Base-by-base conservation (phyloP, 139 green algal genomes). In the Mychonastes homosphaera region DNA sequence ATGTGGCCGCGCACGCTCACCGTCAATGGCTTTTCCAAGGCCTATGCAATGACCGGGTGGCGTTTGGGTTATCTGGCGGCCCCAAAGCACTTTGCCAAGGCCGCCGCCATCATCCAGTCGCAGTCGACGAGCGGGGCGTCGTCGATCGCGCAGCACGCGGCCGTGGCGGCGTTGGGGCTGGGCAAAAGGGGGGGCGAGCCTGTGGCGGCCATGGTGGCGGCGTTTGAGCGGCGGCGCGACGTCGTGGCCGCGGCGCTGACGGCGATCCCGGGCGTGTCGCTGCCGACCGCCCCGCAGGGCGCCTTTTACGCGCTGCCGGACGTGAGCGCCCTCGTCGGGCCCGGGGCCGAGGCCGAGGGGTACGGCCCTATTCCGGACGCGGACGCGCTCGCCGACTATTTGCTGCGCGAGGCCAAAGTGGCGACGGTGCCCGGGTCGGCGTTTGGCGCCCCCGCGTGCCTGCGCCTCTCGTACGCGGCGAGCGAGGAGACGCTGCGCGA, bases 21-120 rank as follows among this genome's bases (percentile, higher is more conserved):
- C 12, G 85, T 99, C 52, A 98, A 98, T 47, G 91, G 91, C 55
- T 97, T 99, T 70, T 93, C 79, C 40, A 98, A 98, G 71, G 82
- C 79, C 0, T 95, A 85, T 61, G 81, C 84, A 40, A 92, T 94
- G 84, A 90, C 82, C 4, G 73, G 71, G 30, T 71, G 55, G 72
- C 55, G 64, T 24, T 75, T 98, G n/a, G 92, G 92, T 28, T 98
- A 98, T 79, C 58, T 96, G 21, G 92, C 92, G 0, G 92, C 87
- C 2, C 92, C 92, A 0, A 50, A 55, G 15, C 72, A 77, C 43
- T 95, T 93, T 72, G 85, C 86, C n/a, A 72, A 67, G 10, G 87
- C 83, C 6, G 76, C 77, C 27, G 81, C 77, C 8, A 70, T 77
- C 57, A 92, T 97, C 41, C 90, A 97, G 73, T 87, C 77, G 52